Conservation (phyloP, 2,329 filamentous ascomycete genomes). For the Zarea fungicola region DNA sequence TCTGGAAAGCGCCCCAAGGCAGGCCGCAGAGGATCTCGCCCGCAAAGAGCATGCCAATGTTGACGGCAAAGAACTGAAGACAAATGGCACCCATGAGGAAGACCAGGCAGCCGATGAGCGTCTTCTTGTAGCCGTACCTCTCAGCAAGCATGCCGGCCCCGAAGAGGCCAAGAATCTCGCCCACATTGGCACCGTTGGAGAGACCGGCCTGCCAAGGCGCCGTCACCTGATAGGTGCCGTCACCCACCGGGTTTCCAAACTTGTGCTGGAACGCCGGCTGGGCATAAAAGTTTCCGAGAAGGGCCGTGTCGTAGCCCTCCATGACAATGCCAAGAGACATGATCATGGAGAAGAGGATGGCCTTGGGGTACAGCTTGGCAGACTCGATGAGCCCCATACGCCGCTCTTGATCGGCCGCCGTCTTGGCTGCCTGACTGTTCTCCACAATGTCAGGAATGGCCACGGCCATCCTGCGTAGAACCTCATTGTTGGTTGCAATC, state of each 20-base stretch:
- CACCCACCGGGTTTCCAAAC: constrained; percentile 19
- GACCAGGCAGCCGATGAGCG: constrained; percentile 34
- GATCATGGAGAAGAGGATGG: constrained; percentile 23
- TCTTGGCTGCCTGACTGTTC: no score
- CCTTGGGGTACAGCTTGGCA: constrained; percentile 22
- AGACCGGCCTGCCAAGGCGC: constrained; percentile 43
- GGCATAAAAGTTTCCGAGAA: constrained; percentile 23
- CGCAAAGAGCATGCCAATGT: constrained; percentile 18
- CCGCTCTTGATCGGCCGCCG: no score
- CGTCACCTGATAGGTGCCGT: constrained; percentile 34
- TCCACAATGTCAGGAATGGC: no score
- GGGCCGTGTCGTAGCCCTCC: constrained; percentile 25
- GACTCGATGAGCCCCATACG: no score
- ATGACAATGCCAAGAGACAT: constrained; percentile 29
- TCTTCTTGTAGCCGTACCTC: constrained; percentile 34
- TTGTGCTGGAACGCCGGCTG: constrained; percentile 23
- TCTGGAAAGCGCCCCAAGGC: constrained; percentile 25
- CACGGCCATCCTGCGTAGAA: no score
- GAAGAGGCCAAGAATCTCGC: constrained; percentile 40
- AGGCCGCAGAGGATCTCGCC: constrained; percentile 26
- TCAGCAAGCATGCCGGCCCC: constrained; percentile 40
- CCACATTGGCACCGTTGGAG: constrained; percentile 34
- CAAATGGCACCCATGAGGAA: constrained; percentile 35
- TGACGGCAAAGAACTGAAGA: constrained; percentile 31
- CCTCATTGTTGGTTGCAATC: no score